phyloP scores from a whole-genome alignment of 257 asterid genomes.

The Rhazya stricta region DNA sequence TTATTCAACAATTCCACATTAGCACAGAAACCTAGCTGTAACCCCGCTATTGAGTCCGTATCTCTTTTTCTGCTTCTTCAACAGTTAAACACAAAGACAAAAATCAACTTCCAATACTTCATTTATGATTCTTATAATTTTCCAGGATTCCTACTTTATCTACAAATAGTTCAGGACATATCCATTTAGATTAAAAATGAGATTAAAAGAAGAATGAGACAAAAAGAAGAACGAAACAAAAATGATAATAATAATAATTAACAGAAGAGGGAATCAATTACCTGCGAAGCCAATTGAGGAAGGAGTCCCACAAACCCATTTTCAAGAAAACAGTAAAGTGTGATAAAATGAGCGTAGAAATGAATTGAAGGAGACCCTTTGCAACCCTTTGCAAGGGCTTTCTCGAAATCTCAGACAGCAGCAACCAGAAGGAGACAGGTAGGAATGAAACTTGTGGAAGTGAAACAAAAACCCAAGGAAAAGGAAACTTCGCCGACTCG shows the following conservation, averaged over 20 bases:
- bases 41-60: neutral
- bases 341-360: slow-evolving; percentile 8
- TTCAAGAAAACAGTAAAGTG: slow-evolving; percentile 14
- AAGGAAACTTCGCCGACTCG: slow-evolving; percentile 7
- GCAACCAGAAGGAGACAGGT: slow-evolving; percentile 5
- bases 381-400: neutral
- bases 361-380: slow-evolving; percentile 12
- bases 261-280: slow-evolving; percentile 11
- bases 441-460: slow-evolving; percentile 13
- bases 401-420: slow-evolving; percentile 4
- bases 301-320: slow-evolving; percentile 79
- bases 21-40: neutral
- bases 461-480: slow-evolving; percentile 2
- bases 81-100: neutral
- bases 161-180: neutral
- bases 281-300: slow-evolving; percentile 91
- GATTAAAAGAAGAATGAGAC: neutral
- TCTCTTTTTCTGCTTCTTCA: neutral
- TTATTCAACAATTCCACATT: neutral
- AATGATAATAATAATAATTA: neutral
- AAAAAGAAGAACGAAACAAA: neutral
- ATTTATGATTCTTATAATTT: neutral
- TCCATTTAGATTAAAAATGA: neutral
- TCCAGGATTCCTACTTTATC: neutral
- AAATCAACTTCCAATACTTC: neutral